Evolutionary conservation across 1,284 basidiomycete species (phyloP), one percentile per base, ranked within the genome.

Genomic region (Baeospora myosura): DNA sequence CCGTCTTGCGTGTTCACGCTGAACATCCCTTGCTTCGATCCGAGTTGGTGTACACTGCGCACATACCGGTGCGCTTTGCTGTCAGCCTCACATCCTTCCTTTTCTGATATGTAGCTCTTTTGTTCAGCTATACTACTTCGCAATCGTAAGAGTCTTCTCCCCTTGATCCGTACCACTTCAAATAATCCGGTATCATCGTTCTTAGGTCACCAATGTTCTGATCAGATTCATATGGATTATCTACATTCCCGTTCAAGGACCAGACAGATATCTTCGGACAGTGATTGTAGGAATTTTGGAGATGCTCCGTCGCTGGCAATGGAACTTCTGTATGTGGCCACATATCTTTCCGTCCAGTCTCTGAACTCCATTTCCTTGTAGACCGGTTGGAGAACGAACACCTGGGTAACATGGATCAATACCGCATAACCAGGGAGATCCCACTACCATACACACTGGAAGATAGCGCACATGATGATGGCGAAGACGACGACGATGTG

Each of bases 341-440:
- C 32, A 21, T 35, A 28, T 41, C 32, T 32, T 33, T 30, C 14
- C 17, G 42, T 16, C 30, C 22, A 39, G 38, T 12, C 40, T 29
- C 29, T 41, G 49, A 39, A 49, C 4, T 17, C 18, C 28, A 29
- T 41, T 35, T 17, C 22, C 14, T 18, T 24, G 21, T 53, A 85
- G 83, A 74, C 59, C 83, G 88, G 48, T 62, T 92, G 45, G 89
- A 92, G 59, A 91, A 88, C 66, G 88, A 92, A 61, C 88, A 91
- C 45, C 63, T 91, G 18, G 86, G 86, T 61, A 88, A 89, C 56
- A 72, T 85, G 58, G 86, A 89, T 69, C 81, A 87, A 55, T 90
- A 88, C 54, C 83, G 87, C n/a, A 80, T 84, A 21, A 85, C 82
- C 4, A 65, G 78, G 32, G 88, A 90, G 53, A 77, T 88, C 2